phyloP scores from a whole-genome alignment of 208 protist genomes.

The Trypanosoma rangeli region DNA sequence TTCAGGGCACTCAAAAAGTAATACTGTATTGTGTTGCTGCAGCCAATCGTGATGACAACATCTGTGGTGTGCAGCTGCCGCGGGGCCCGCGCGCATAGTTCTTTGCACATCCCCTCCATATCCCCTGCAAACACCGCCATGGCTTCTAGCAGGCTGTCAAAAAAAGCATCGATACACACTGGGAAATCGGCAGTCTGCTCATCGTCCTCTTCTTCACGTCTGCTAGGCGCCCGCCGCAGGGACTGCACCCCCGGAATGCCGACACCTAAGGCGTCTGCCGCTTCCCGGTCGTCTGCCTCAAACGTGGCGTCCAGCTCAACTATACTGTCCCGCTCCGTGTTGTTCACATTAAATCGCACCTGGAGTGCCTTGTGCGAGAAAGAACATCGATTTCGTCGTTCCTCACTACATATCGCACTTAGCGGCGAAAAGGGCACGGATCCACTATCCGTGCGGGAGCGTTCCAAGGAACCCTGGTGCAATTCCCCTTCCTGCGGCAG shows the following conservation, averaged over 20 bases:
- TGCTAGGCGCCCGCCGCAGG: constrained; percentile 57
- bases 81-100: constrained; percentile 60
- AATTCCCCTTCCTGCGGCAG: background rate
- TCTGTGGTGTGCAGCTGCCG: constrained; percentile 76
- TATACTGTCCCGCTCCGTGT: background rate
- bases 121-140: constrained; percentile 63
- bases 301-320: constrained; percentile 10
- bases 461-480: background rate
- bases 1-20: constrained; percentile 54
- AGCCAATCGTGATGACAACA: constrained; percentile 76
- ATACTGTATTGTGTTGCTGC: constrained; percentile 63
- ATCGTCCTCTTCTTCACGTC: constrained; percentile 36
- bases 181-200: constrained; percentile 44
- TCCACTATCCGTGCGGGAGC: background rate
- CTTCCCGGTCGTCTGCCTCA: constrained; percentile 17
- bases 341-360: constrained; percentile 4
- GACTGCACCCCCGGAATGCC: constrained; percentile 73
- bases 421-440: background rate
- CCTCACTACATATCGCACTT: background rate
- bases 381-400: background rate
- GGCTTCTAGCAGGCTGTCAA: constrained; percentile 49
- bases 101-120: constrained; percentile 71
- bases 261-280: constrained; percentile 36
- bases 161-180: constrained; percentile 55
- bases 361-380: background rate